Conservation (phyloP, 2,329 filamentous ascomycete genomes). For the Rutstroemia sydowiana region DNA sequence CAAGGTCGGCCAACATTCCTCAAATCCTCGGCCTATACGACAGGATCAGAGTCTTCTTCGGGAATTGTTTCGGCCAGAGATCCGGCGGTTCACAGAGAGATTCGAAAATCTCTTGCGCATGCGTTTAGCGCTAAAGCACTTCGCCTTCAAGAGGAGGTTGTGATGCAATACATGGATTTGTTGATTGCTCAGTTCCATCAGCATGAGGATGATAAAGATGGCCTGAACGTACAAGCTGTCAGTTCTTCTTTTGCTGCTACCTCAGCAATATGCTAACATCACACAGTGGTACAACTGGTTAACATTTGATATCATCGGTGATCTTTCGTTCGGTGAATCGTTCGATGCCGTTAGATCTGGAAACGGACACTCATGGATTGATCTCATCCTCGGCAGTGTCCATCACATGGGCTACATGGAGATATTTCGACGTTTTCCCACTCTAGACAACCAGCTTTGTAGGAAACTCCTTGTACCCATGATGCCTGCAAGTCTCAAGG, state of each 20-base stretch:
- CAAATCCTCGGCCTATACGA: conserved; percentile 1
- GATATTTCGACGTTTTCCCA: not conserved
- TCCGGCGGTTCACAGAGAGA: conserved; percentile 9
- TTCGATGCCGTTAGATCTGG: conserved; percentile 11
- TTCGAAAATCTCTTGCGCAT: conserved; percentile 17
- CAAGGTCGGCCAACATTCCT: conserved; percentile 1
- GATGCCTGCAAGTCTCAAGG: not conserved
- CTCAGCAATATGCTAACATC: not conserved
- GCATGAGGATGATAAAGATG: not conserved
- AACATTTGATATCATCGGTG: conserved; percentile 17
- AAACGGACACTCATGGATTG: conserved; percentile 6
- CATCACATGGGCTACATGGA: conserved; percentile 3
- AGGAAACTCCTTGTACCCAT: not conserved
- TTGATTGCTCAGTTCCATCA: not conserved
- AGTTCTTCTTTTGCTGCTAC: not conserved
- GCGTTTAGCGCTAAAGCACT: conserved; percentile 29
- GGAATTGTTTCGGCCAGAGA: conserved; percentile 10
- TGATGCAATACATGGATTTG: conserved; percentile 10
- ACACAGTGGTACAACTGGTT: conserved; percentile 15
- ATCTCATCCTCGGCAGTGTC: not conserved
- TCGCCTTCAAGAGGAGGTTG: conserved; percentile 27
- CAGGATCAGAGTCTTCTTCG: not conserved
- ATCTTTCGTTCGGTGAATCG: conserved; percentile 16
- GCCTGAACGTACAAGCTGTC: conserved; percentile 1
- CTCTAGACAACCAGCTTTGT: not conserved